phyloP scores from a whole-genome alignment of 1,284 basidiomycete species.

The Trichosporon faecale region DNA sequence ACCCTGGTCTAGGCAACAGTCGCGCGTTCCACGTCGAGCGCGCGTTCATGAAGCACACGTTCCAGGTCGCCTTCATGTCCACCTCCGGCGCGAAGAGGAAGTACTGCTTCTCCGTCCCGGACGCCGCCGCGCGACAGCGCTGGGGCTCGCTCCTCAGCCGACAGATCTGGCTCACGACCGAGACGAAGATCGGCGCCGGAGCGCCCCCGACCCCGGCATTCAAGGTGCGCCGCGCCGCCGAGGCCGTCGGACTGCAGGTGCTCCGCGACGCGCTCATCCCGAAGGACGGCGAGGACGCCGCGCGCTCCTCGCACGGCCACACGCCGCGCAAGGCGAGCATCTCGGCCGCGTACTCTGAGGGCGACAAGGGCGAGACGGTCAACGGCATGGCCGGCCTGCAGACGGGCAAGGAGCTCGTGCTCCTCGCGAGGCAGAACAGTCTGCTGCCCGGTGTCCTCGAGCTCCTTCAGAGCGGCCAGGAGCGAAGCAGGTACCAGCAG shows the following conservation, averaged over 20 bases:
- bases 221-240: conserved; percentile 59
- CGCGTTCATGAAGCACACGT: conserved; percentile 88
- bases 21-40: conserved; percentile 75
- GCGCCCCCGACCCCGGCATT: conserved; percentile 15
- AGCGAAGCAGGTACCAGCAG: conserved; percentile 1
- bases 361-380: conserved; percentile 19
- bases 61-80: conserved; percentile 79
- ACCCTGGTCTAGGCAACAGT: conserved; percentile 72
- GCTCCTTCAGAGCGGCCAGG: conserved; percentile 32
- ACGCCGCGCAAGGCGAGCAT: conserved; percentile 19
- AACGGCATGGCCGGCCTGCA: conserved; percentile 23
- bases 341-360: conserved; percentile 28
- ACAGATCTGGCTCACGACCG: conserved; percentile 67
- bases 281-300: conserved; percentile 5
- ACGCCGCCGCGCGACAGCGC: conserved; percentile 66
- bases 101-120: conserved; percentile 89
- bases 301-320: conserved; percentile 8
- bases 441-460: conserved; percentile 47
- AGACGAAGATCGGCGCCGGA: conserved; percentile 57
- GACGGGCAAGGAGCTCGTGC: conserved; percentile 50
- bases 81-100: conserved; percentile 67
- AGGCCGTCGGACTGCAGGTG: conserved; percentile 70
- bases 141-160: conserved; percentile 70
- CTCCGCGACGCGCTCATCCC: conserved; percentile 74
- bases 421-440: conserved; percentile 51